These are phyloP conservation scores for Curvularia sp. DNA, from an alignment of 2,329 filamentous ascomycete genomes.

Conservation along the genomic window DNA sequence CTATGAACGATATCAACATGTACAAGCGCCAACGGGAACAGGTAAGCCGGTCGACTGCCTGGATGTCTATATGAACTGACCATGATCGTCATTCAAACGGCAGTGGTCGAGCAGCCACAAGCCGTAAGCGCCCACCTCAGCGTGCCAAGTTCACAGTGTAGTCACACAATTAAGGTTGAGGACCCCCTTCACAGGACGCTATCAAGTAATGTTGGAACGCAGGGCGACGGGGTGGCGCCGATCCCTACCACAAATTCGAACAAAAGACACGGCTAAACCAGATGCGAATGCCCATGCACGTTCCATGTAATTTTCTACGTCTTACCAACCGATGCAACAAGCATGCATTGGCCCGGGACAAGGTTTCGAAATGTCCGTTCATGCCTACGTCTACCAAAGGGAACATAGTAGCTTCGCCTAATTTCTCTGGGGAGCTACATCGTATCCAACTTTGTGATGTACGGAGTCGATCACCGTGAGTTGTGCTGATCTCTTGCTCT, in stretches of 20 bases:
- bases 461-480: conserved; percentile 19
- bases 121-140: conserved; percentile 1
- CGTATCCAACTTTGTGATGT: conserved; percentile 16
- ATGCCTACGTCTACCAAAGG: conserved; percentile 17
- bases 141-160: conserved; percentile 18
- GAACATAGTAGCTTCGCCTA: conserved; percentile 7
- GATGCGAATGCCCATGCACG: conserved; percentile 30
- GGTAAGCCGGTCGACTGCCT: conserved; percentile 17
- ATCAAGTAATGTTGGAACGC: conserved; percentile 21
- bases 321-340: conserved; percentile 14
- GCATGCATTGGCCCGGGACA: conserved; percentile 19
- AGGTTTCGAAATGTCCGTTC: conserved; percentile 19
- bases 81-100: conserved; percentile 23
- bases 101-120: conserved; percentile 23
- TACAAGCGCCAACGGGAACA: conserved; percentile 1
- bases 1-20: conserved; percentile 4
- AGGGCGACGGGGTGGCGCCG: conserved; percentile 32
- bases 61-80: conserved; percentile 19
- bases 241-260: conserved; percentile 29
- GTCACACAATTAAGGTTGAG: conserved; percentile 36
- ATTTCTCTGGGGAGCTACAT: conserved; percentile 16
- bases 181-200: conserved; percentile 30
- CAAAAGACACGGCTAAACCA: conserved; percentile 33
- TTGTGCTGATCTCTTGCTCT: conserved; percentile 16
- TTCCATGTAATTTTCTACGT: conserved; percentile 21